A percentile compares a stretch with the other conserved stretches of the same genome.
phyloP scores from a whole-genome alignment of 2,329 filamentous ascomycete species.

The Cordyceps tenuipes region DNA sequence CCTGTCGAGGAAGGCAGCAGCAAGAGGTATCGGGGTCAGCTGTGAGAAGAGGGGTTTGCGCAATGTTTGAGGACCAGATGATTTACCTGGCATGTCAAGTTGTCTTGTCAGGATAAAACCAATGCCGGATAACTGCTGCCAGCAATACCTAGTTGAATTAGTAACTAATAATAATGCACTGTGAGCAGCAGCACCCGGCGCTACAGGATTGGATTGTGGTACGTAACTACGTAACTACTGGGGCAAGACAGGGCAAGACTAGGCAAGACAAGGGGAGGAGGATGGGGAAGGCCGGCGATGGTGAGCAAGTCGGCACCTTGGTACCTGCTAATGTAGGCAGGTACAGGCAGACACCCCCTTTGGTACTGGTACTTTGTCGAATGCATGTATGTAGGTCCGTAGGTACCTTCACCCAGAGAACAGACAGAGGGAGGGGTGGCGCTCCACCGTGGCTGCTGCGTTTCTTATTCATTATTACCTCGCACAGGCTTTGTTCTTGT shows the following conservation, averaged over 20 bases:
- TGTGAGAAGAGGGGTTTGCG: too few relatives aligned
- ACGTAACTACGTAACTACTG: too few relatives aligned
- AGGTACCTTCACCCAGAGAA: not conserved
- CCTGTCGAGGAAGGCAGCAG: not conserved
- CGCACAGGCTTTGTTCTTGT: not conserved
- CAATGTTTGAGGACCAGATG: too few relatives aligned
- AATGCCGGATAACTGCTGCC: too few relatives aligned
- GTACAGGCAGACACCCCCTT: too few relatives aligned
- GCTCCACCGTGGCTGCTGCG: not conserved
- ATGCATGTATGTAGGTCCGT: not conserved
- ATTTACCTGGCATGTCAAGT: too few relatives aligned
- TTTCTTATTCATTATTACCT: not conserved
- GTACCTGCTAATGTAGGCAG: too few relatives aligned
- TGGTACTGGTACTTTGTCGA: too few relatives aligned
- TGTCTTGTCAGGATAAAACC: too few relatives aligned
- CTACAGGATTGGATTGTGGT: not conserved
- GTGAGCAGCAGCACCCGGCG: not conserved
- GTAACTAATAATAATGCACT: not conserved
- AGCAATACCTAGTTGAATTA: too few relatives aligned
- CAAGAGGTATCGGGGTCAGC: not conserved
- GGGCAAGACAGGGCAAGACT: not conserved
- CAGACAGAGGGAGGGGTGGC: not conserved
- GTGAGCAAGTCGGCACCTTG: not conserved
- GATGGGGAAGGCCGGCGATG: not conserved
- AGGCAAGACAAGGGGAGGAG: not conserved